phyloP scores from a whole-genome alignment of 2,329 filamentous ascomycete species.

The Taxawa tesnikishii region DNA sequence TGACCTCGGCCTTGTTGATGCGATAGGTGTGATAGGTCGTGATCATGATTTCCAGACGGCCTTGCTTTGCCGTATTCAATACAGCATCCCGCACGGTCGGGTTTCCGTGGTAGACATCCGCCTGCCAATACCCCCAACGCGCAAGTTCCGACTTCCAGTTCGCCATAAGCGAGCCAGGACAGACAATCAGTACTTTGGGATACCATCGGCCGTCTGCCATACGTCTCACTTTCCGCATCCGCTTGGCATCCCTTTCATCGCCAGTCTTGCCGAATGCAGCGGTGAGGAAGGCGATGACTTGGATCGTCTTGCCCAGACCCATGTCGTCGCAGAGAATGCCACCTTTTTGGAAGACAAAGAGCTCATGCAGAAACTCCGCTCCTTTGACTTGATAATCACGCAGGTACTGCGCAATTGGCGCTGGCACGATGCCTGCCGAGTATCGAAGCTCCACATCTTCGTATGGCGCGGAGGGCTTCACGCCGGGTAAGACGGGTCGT shows the following conservation, averaged over 20 bases:
- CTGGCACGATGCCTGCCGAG: constrained; percentile 73
- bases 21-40: constrained; percentile 87
- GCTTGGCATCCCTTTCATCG: constrained; percentile 71
- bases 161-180: constrained; percentile 73
- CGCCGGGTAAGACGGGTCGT: constrained; percentile 54
- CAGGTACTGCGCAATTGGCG: constrained; percentile 80
- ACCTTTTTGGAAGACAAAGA: constrained; percentile 84
- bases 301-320: constrained; percentile 93
- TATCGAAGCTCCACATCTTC: constrained; percentile 62
- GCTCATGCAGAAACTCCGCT: constrained; percentile 70
- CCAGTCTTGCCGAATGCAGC: constrained; percentile 90
- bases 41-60: constrained; percentile 78
- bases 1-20: constrained; percentile 64
- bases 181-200: constrained; percentile 71
- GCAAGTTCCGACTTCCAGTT: constrained; percentile 85
- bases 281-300: constrained; percentile 84
- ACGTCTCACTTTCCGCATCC: constrained; percentile 75
- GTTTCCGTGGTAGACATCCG: constrained; percentile 66
- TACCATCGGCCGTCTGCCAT: constrained; percentile 56
- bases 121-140: constrained; percentile 93
- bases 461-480: constrained; percentile 58
- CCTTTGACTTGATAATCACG: constrained; percentile 86
- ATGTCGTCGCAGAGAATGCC: constrained; percentile 93
- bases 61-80: constrained; percentile 51
- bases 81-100: constrained; percentile 43